phyloP scores from a whole-genome alignment of 768 basidiomycete species.

The Calocera cornea region DNA sequence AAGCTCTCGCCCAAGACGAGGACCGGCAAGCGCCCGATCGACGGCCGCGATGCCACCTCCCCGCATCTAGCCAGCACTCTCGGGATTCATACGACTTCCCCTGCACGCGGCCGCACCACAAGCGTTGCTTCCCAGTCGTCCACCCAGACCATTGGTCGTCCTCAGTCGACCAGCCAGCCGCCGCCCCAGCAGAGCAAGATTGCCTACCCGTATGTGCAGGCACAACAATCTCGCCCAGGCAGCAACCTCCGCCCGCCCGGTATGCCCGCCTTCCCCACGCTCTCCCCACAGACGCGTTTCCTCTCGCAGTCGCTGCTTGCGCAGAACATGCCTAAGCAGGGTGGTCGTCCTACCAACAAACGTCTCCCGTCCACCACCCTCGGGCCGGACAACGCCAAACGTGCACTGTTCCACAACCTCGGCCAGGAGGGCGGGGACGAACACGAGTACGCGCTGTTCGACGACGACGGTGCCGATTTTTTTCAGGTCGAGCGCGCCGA shows the following conservation, averaged over 20 bases:
- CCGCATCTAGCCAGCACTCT: neutral
- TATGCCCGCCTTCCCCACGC: neutral
- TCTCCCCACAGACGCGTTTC: neutral
- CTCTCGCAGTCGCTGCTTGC: neutral
- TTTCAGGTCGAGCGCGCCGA: neutral
- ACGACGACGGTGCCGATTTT: neutral
- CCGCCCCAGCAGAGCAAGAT: neutral
- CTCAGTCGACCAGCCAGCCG: neutral
- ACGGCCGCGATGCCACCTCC: neutral
- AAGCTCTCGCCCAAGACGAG: conserved; percentile 24
- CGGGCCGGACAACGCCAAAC: conserved; percentile 45
- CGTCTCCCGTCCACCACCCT: conserved; percentile 58
- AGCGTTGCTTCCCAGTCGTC: neutral
- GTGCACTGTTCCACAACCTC: conserved; percentile 31
- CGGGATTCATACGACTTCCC: neutral
- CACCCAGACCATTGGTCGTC: neutral
- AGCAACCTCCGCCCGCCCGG: neutral
- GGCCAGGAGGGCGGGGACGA: conserved; percentile 18
- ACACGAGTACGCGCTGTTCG: conserved; percentile 11
- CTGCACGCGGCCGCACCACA: neutral
- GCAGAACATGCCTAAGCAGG: neutral
- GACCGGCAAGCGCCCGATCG: neutral
- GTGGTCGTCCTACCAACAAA: conserved; percentile 50
- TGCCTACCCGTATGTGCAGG: neutral
- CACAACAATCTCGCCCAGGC: neutral